Base-by-base conservation (phyloP, 306 rosid species). In the Dryas octopetala region DNA sequence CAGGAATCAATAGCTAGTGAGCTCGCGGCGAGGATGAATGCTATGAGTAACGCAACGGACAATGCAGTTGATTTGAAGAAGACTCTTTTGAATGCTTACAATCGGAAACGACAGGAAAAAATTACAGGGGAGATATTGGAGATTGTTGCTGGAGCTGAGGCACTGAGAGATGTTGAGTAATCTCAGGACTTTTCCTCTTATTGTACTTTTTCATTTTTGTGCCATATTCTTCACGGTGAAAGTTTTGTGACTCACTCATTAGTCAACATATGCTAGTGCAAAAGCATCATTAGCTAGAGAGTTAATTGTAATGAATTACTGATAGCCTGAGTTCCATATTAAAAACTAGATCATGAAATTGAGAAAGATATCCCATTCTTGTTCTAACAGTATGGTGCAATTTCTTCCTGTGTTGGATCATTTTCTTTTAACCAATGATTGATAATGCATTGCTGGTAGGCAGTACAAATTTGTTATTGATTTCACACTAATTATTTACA, bases 1-100 rank as follows among this genome's bases (percentile, higher is more conserved):
- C 96, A 93, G 76, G 98, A 93, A 78, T 88, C 97, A 9, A 55
- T 70, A 58, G 97, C 97, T 16, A 93, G 98, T 76, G 98, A 93
- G 74, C 89, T 93, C 2, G 97, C 97, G 1, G 88, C 98, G 2
- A 85, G 98, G 70, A 93, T 93, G 98, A 80, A 70, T 71, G 93
- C 97, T 62, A 93, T 93, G 98, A 77, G 89, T 17, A 79, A 77
- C 75, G 96, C 96, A 2, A 84, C 98, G 0, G 98, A 93, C 69
- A 93, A 89, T 68, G 98, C 98, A 0, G 61, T 58, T 17, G 97
- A 90, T 50, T 82, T 93, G 86, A 78, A 12, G 76, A 93, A 86
- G 84, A 79, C 77, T 62, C 91, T 93, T 43, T 83, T 84, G 0
- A 67, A 58, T 17, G 81, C 76, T 4, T 91, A 89, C 68, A 93